Evolutionary conservation across 208 protist genomes (phyloP).

Genomic region (Porcisia deanei): DNA sequence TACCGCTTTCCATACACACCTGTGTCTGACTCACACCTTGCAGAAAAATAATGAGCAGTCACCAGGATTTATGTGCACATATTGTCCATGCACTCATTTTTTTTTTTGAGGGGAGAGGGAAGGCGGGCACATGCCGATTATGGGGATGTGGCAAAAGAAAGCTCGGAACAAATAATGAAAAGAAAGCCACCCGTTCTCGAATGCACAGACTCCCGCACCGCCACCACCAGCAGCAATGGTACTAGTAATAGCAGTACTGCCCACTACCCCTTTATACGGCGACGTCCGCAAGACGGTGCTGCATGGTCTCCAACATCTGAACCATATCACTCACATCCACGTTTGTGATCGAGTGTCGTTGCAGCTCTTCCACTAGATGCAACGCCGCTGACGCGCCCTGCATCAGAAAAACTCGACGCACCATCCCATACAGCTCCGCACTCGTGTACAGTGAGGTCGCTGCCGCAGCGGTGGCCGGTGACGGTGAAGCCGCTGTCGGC

Average conservation of each 20-base stretch:
- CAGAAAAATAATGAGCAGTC: too few relatives aligned
- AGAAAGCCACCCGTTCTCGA: background rate
- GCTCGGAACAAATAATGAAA: background rate
- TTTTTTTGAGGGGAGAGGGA: background rate
- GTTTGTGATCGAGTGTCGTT: conserved; percentile 20
- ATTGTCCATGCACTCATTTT: background rate
- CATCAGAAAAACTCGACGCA: conserved; percentile 28
- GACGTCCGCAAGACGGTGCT: conserved; percentile 12
- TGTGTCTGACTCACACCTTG: too few relatives aligned
- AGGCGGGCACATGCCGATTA: too few relatives aligned
- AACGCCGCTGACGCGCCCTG: conserved; percentile 26
- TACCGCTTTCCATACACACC: too few relatives aligned
- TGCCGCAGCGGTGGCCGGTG: background rate
- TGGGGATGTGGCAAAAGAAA: background rate
- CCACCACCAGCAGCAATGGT: background rate
- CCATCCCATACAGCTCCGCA: conserved; percentile 25
- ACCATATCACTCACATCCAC: conserved; percentile 22
- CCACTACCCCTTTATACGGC: background rate
- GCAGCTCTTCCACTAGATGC: conserved; percentile 15
- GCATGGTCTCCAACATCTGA: conserved; percentile 28
- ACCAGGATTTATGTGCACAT: too few relatives aligned
- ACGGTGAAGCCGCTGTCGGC: background rate
- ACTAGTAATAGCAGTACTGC: too few relatives aligned
- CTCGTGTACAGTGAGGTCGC: conserved; percentile 17
- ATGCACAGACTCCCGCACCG: background rate